Percentiles rank a stretch among this genome's conserved stretches.
phyloP scores from a whole-genome alignment of 164 flowering plant species.

The Macadamia tetraphylla region DNA sequence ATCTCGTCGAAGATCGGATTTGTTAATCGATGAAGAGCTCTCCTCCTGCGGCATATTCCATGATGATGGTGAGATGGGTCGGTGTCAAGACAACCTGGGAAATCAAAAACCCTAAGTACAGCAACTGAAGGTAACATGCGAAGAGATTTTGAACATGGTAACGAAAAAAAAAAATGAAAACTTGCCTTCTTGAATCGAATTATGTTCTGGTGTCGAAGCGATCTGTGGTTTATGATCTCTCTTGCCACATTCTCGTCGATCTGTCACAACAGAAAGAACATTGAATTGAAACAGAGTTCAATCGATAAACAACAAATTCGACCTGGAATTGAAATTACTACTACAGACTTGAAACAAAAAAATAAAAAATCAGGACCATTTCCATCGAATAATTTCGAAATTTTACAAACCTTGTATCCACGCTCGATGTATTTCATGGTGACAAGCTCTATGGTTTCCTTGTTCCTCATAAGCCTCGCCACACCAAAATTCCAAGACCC shows the following conservation, averaged over 20 bases:
- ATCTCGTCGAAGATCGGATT: no score
- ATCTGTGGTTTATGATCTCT: constrained; percentile 86
- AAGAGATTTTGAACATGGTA: background rate
- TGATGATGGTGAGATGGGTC: no score
- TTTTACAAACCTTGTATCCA: constrained; percentile 45
- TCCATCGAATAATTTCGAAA: background rate
- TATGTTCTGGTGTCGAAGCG: constrained; percentile 85
- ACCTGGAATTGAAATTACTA: background rate
- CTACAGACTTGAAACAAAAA: background rate
- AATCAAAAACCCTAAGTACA: background rate
- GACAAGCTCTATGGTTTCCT: constrained; percentile 56
- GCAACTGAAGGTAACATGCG: background rate
- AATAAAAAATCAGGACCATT: background rate
- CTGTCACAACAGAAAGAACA: constrained; percentile 27
- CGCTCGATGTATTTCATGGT: constrained; percentile 74
- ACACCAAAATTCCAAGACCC: constrained; percentile 76
- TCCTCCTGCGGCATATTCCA: constrained; percentile 87
- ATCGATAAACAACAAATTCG: background rate
- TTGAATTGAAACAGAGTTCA: background rate
- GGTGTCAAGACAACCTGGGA: no score
- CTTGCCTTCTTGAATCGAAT: constrained; percentile 84
- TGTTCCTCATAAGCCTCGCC: constrained; percentile 69
- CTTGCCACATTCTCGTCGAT: constrained; percentile 94
- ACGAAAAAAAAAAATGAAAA: no score
- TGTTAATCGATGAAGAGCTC: constrained; percentile 41